phyloP scores from a whole-genome alignment of 352 stramenopile species.

The Phytophthora megakarya region DNA sequence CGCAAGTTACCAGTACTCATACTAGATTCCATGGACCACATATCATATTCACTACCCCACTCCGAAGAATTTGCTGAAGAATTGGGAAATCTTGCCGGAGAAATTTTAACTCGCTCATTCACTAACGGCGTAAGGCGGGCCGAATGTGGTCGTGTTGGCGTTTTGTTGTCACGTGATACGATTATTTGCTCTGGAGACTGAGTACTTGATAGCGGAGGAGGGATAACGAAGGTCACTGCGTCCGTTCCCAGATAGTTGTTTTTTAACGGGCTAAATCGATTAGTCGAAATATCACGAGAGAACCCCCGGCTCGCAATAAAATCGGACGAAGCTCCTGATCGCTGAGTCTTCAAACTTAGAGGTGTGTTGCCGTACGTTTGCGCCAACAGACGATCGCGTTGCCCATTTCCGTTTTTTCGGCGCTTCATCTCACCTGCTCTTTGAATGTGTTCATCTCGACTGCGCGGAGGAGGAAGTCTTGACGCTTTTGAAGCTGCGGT shows the following conservation, averaged over 20 bases:
- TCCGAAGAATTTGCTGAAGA: constrained; percentile 15
- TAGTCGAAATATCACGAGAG: constrained; percentile 16
- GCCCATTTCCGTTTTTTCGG: constrained; percentile 43
- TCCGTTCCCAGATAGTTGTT: constrained; percentile 54
- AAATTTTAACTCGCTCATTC: constrained; percentile 50
- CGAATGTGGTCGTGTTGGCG: constrained; percentile 38
- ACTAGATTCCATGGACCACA: constrained; percentile 27
- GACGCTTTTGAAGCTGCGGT: constrained; percentile 26
- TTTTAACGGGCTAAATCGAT: constrained; percentile 41
- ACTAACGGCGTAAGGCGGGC: constrained; percentile 43
- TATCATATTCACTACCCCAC: constrained; percentile 16
- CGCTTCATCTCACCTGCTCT: constrained; percentile 36
- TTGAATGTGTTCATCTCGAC: constrained; percentile 45
- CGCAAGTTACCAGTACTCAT: constrained; percentile 26
- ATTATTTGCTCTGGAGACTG: constrained; percentile 31
- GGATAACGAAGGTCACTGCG: constrained; percentile 57
- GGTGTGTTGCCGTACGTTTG: constrained; percentile 55
- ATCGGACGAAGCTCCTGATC: constrained; percentile 25
- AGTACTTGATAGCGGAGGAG: constrained; percentile 45
- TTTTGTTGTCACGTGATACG: constrained; percentile 29
- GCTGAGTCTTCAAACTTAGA: constrained; percentile 24
- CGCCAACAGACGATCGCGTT: constrained; percentile 52
- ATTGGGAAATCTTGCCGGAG: constrained; percentile 27
- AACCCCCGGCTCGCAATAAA: constrained; percentile 18
- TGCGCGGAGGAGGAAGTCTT: constrained; percentile 45